A percentile compares a stretch with the other conserved stretches of the same genome.
phyloP scores from a whole-genome alignment of 257 asterid genomes.

The Fraxinus anomala region DNA sequence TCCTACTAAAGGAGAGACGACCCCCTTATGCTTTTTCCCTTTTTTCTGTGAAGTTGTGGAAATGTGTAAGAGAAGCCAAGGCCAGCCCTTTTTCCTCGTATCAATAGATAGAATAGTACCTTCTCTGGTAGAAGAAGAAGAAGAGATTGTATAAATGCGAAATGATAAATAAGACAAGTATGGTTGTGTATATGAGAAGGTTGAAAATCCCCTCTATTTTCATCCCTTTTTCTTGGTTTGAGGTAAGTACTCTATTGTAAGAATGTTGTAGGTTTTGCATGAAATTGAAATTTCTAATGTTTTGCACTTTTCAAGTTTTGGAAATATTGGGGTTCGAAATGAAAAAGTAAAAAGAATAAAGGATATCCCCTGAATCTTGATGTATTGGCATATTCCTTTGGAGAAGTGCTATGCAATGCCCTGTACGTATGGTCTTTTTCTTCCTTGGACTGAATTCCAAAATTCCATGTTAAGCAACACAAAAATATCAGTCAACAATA shows the following conservation, averaged over 20 bases:
- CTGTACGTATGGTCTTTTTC: too few species aligned
- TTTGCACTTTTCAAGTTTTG: background rate
- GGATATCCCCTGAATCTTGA: background rate
- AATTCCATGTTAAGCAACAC: background rate
- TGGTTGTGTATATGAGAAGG: background rate
- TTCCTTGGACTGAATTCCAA: background rate
- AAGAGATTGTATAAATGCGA: background rate
- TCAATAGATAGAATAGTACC: too few species aligned
- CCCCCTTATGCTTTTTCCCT: background rate
- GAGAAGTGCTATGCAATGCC: too few species aligned
- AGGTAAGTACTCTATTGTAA: background rate
- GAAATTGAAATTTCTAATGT: background rate
- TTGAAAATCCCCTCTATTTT: background rate
- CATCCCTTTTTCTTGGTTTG: background rate
- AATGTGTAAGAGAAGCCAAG: background rate
- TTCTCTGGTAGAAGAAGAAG: background rate
- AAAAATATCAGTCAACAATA: too few species aligned
- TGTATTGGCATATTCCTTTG: constrained; percentile 2
- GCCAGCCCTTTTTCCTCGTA: background rate
- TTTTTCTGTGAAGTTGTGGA: background rate
- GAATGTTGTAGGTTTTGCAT: background rate
- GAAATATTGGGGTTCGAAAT: background rate
- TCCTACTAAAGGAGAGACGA: background rate
- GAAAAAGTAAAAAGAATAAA: background rate
- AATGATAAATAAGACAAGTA: background rate